Evolutionary conservation across 2,329 filamentous ascomycete species (phyloP).

Genomic region (Chrysoporthe austroafricana): DNA sequence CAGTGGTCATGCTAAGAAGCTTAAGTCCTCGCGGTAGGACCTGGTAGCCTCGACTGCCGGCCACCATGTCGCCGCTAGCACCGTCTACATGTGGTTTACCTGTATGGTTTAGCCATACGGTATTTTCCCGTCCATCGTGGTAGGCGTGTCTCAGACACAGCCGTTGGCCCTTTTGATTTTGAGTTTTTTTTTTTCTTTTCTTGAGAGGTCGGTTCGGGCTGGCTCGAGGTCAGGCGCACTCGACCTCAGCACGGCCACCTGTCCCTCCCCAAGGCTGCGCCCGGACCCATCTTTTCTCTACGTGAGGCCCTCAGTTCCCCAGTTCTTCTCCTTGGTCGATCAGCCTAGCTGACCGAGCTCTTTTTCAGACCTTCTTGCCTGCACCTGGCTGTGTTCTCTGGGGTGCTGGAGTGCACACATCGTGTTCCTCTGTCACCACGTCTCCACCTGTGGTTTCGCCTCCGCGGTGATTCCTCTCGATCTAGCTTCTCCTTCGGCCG

Average conservation of each 20-base stretch:
- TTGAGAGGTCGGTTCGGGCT: not conserved
- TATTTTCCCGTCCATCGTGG: not conserved
- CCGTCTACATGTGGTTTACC: not conserved
- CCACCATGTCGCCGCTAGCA: constrained; percentile 1
- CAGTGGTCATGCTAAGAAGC: not conserved
- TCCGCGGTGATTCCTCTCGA: not conserved
- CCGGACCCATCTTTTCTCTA: not conserved
- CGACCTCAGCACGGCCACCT: not conserved
- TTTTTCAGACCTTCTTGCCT: not conserved
- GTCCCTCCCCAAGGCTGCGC: not conserved
- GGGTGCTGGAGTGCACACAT: not conserved
- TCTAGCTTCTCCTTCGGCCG: constrained; percentile 7
- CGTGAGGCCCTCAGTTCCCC: not conserved
- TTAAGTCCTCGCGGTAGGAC: not conserved
- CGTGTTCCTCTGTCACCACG: not conserved
- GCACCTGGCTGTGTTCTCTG: not conserved
- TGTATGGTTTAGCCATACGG: not conserved
- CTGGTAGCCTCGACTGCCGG: not conserved
- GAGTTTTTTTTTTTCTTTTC: not conserved
- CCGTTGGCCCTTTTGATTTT: not conserved
- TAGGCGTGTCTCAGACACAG: not conserved
- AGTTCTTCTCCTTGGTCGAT: not conserved
- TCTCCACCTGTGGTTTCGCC: constrained; percentile 9
- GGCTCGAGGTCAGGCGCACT: not conserved
- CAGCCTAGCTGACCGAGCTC: not conserved